phyloP scores from a whole-genome alignment of 2,329 filamentous ascomycete genomes.

The Claviceps sp. region DNA sequence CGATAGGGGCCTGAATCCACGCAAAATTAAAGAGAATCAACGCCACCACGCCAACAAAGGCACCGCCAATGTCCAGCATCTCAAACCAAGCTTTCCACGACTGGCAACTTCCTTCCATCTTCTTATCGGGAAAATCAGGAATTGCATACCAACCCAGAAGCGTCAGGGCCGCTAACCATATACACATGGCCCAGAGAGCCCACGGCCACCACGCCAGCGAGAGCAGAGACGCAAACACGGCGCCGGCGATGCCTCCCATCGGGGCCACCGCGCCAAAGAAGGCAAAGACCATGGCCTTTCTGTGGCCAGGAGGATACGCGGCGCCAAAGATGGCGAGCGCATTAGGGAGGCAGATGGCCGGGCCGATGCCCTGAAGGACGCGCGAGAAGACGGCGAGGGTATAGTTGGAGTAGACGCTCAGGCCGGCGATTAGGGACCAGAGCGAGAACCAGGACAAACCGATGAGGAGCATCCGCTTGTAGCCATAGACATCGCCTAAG shows the following conservation, averaged over 20 bases:
- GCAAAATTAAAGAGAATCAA: constrained; percentile 53
- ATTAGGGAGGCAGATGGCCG: constrained; percentile 50
- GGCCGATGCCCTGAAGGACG: constrained; percentile 46
- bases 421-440: constrained; percentile 37
- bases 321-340: constrained; percentile 47
- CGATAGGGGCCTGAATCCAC: constrained; percentile 50
- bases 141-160: constrained; percentile 20
- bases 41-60: constrained; percentile 33
- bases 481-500: constrained; percentile 43
- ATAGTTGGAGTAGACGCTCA: constrained; percentile 23
- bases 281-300: constrained; percentile 47
- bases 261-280: constrained; percentile 34
- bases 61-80: constrained; percentile 27
- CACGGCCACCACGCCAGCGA: constrained; percentile 34
- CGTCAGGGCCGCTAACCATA: constrained; percentile 21
- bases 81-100: constrained; percentile 11
- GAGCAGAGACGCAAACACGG: constrained; percentile 26
- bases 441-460: constrained; percentile 42
- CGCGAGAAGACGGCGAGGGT: constrained; percentile 37
- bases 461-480: constrained; percentile 38
- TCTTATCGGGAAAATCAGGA: constrained; percentile 15
- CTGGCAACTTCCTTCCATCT: constrained; percentile 1
- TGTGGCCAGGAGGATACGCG: constrained; percentile 40
- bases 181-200: constrained; percentile 29
- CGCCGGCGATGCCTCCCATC: constrained; percentile 30